A percentile compares a stretch with the other conserved stretches of the same genome.
Conservation (phyloP, 371 early-diverging fungal genomes). For the Dichotomocladium elegans region DNA sequence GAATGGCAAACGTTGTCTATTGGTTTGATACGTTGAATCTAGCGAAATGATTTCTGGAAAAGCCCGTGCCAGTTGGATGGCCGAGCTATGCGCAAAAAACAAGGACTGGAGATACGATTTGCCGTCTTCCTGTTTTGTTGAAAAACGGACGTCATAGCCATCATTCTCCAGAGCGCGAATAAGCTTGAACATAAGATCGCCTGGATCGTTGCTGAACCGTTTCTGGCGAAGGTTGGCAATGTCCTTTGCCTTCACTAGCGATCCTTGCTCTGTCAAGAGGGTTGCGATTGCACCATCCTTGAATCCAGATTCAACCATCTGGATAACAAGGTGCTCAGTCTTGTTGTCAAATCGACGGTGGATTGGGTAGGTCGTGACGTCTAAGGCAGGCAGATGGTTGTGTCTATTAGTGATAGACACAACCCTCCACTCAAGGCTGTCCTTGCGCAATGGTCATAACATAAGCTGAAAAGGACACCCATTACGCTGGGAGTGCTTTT, state of each 20-base stretch:
- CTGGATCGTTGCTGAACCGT: not conserved
- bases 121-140: not conserved
- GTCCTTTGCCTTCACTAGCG: not conserved
- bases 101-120: not conserved
- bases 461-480: not conserved
- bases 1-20: not conserved
- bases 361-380: not conserved
- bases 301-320: not conserved
- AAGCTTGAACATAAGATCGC: not conserved
- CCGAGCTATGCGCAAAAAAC: not conserved
- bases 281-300: not conserved
- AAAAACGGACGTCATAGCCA: not conserved
- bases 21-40: constrained; percentile 10
- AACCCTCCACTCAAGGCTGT: not conserved
- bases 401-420: not conserved
- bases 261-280: not conserved
- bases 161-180: not conserved
- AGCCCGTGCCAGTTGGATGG: not conserved
- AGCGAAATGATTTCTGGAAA: too few relatives aligned
- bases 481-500: not conserved
- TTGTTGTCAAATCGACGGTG: not conserved
- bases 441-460: not conserved
- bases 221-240: not conserved
- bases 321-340: not conserved
- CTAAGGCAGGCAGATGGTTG: not conserved